Evolutionary conservation across 2,329 filamentous ascomycete genomes (phyloP), one percentile per base, ranked within the genome.

Genomic region (Fonsecaea pedrosoi): DNA sequence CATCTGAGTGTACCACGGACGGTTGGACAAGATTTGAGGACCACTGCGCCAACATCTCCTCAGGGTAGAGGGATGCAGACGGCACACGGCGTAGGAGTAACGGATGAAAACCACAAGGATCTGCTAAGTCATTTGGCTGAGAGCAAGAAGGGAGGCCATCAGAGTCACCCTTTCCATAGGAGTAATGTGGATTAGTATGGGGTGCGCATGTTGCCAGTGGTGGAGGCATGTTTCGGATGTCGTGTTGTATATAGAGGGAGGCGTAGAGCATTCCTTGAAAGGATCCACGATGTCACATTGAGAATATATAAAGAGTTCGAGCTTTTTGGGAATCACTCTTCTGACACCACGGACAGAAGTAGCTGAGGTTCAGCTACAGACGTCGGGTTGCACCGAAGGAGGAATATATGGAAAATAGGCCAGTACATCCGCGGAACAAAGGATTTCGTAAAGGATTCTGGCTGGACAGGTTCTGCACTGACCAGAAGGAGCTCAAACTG

Each of bases 11-110:
- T 9, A 37, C 18, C 13, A 42, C 32, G 38, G 57, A 50, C 6
- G 54, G 32, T n/a, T 38, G 21, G 34, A 34, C 7, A 7, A 57
- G 13, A 32, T 18, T 59, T 40, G 54, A 38, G 4, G 61, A 35
- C 68, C 66, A 66, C 54, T 54, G 45, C 21, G 42, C 37, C 15
- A 68, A 54, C 68, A 70, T 66, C 54, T 70, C 68, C 35, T 68
- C 63, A 6, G 58, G 15, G 18, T 53, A 59, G 35, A 68, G 42
- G 35, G 63, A 64, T 6, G 68, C 57, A 10, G 66, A 70, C 32
- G 69, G 69, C 35, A 70, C 64, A 18, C 18, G 58, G 54, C 50
- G 66, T 13, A 64, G 30, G 34, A 70, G 62, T n/a, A 64, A 55
- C 7, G 62, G 58, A 48, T 61, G 54, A 38, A 58, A 62, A 40